A percentile compares a stretch with the other conserved stretches of the same genome.
phyloP scores from a whole-genome alignment of 1,284 basidiomycete genomes.

The Pseudozyma sp. region DNA sequence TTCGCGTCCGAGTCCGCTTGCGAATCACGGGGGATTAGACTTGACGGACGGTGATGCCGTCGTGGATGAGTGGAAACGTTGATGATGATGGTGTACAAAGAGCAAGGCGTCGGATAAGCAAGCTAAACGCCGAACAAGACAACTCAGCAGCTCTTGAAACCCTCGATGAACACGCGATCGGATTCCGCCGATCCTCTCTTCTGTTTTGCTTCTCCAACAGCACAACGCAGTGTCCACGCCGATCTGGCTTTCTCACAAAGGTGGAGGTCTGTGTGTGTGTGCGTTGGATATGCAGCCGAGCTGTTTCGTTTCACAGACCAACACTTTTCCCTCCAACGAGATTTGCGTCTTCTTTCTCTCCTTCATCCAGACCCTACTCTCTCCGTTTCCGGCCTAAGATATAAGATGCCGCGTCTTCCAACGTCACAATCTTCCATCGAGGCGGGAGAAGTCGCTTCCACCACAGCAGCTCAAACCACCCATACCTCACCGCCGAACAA shows the following conservation, averaged over 20 bases:
- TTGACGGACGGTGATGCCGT: no score
- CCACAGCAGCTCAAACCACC: conserved; percentile 3
- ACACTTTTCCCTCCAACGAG: conserved; percentile 13
- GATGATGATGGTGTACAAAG: no score
- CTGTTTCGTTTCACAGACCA: conserved; percentile 13
- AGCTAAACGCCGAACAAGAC: conserved; percentile 8
- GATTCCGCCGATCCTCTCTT: conserved; percentile 27
- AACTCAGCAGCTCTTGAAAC: conserved; percentile 6
- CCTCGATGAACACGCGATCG: conserved; percentile 15
- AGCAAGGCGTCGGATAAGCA: no score
- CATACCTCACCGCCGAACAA: conserved; percentile 5
- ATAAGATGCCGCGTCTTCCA: conserved; percentile 28
- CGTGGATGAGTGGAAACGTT: no score
- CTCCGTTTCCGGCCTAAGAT: background rate
- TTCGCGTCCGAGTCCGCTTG: no score
- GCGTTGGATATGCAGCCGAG: background rate
- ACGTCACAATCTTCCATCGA: conserved; percentile 8
- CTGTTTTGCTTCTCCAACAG: conserved; percentile 1
- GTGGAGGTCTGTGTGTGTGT: conserved; percentile 25
- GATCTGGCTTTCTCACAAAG: background rate
- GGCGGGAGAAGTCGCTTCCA: background rate
- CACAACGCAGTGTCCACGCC: conserved; percentile 4
- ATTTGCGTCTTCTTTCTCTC: background rate
- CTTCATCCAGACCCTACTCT: background rate
- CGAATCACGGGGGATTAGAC: no score